Percentiles rank a stretch among this genome's conserved stretches.
phyloP scores from a whole-genome alignment of 2,329 filamentous ascomycete species.

The Neofusicoccum umdonicola region DNA sequence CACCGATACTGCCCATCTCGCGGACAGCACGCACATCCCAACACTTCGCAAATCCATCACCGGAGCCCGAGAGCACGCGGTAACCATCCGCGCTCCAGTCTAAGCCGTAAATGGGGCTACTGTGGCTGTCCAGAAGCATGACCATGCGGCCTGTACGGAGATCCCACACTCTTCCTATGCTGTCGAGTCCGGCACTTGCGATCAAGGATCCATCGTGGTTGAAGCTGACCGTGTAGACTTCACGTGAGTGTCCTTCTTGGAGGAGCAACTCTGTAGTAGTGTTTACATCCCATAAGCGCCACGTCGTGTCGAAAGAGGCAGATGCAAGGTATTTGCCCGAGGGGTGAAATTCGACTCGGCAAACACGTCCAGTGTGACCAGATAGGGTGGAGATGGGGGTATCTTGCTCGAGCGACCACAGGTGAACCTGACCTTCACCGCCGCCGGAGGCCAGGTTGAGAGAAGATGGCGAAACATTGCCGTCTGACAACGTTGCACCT shows the following conservation, averaged over 20 bases:
- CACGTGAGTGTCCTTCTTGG: conserved; percentile 92
- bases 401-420: conserved; percentile 87
- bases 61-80: conserved; percentile 87
- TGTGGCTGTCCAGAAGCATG: conserved; percentile 91
- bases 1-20: conserved; percentile 79
- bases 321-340: conserved; percentile 87
- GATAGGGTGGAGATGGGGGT: conserved; percentile 78
- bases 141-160: conserved; percentile 86
- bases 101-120: conserved; percentile 87
- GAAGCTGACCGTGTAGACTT: conserved; percentile 87
- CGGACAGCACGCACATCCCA: conserved; percentile 94
- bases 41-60: conserved; percentile 94
- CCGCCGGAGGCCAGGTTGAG: conserved; percentile 90
- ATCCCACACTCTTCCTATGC: conserved; percentile 94
- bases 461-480: conserved; percentile 67
- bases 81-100: conserved; percentile 93
- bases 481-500: conserved; percentile 69
- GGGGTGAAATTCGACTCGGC: conserved; percentile 90
- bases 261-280: conserved; percentile 79
- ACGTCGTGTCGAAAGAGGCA: conserved; percentile 93
- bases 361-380: conserved; percentile 84
- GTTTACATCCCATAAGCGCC: conserved; percentile 92
- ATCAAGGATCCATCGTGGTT: conserved; percentile 87
- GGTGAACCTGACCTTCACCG: conserved; percentile 79
- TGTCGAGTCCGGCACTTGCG: conserved; percentile 90